Evolutionary conservation across 2,329 filamentous ascomycete species (phyloP), one percentile per base, ranked within the genome.

Genomic region (Cryphonectria carpinicola): DNA sequence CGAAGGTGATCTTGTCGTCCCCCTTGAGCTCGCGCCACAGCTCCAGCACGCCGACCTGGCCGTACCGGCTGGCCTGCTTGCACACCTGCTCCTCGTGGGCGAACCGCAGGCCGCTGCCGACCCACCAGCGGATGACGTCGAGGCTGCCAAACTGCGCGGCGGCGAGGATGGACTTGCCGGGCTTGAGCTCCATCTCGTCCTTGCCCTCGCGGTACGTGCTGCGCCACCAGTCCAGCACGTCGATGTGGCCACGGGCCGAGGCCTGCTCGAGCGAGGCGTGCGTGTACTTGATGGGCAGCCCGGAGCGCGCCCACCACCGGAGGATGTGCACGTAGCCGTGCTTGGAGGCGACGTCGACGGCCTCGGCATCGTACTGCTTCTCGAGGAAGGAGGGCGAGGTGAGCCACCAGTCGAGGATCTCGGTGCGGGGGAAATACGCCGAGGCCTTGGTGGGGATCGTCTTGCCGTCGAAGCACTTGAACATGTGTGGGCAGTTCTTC

Each of bases 171-270:
- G 93, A 92, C 76, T 96, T 94, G 58, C 95, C 95, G 0, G 95
- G 92, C 75, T 95, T 94, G 19, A 97, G 85, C 7, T 86, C 82
- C 65, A 89, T 82, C 49, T 71, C 69, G 1, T 81, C 81, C 60
- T 90, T 86, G 76, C 90, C 86, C 67, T 87, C 86, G 19, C 84
- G 81, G 17, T 87, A 88, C 0, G 91, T 90, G 71, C 91, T 87
- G 75, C 93, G 93, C 95, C 95, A 98, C 95, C 95, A 98, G 76
- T 97, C 92, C 1, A 98, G 86, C 0, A 98, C 94, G 8, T 89
- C 84, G n/a, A 97, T 85, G 74, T 96, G 92, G 10, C 95, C 94
- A 76, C 93, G 92, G 4, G 90, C 90, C 71, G 92, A 95, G 41
- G 95, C 95, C 76, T 95, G 92, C 80, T 98, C 95, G 25, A 98